A percentile compares a stretch with the other conserved stretches of the same genome.
Evolutionary conservation across 2,329 filamentous ascomycete species (phyloP).

Genomic region (Apiospora hydei): DNA sequence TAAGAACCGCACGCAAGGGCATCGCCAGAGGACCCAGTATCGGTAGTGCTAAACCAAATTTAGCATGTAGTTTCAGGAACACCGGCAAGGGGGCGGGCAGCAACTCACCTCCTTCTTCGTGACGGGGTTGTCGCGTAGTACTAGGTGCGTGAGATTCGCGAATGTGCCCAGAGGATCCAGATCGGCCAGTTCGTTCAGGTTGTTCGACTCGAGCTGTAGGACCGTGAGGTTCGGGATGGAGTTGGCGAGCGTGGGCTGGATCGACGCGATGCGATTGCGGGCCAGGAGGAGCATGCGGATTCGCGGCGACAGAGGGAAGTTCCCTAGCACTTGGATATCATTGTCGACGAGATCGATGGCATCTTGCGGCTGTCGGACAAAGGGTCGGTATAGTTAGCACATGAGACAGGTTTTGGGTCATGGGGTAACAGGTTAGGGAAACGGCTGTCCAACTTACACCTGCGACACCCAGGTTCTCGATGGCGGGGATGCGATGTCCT

Average conservation of each 20-base stretch:
- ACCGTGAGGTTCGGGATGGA: constrained; percentile 84
- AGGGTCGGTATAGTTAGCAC: constrained; percentile 24
- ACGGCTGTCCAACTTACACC: constrained; percentile 67
- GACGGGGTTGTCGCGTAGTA: constrained; percentile 87
- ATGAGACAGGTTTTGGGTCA: neutral
- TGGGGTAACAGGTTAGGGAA: neutral
- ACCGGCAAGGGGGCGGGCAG: neutral
- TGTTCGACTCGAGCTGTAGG: constrained; percentile 84
- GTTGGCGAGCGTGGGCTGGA: constrained; percentile 77
- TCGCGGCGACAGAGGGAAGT: constrained; percentile 91
- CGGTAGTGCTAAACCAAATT: constrained; percentile 76
- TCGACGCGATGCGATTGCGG: constrained; percentile 83
- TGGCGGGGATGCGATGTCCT: constrained; percentile 97
- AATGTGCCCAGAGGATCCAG: constrained; percentile 80
- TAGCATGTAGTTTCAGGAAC: neutral
- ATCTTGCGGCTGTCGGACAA: constrained; percentile 77
- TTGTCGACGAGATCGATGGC: constrained; percentile 99
- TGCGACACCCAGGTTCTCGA: constrained; percentile 97
- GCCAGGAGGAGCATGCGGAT: constrained; percentile 88
- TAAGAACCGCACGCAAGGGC: constrained; percentile 84
- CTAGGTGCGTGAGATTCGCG: constrained; percentile 76
- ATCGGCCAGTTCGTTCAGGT: constrained; percentile 83
- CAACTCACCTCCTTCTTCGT: constrained; percentile 84
- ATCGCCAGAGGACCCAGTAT: constrained; percentile 88
- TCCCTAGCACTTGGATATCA: constrained; percentile 86